phyloP scores from a whole-genome alignment of 495 filamentous ascomycete species.

The Amorphotheca resinae region DNA sequence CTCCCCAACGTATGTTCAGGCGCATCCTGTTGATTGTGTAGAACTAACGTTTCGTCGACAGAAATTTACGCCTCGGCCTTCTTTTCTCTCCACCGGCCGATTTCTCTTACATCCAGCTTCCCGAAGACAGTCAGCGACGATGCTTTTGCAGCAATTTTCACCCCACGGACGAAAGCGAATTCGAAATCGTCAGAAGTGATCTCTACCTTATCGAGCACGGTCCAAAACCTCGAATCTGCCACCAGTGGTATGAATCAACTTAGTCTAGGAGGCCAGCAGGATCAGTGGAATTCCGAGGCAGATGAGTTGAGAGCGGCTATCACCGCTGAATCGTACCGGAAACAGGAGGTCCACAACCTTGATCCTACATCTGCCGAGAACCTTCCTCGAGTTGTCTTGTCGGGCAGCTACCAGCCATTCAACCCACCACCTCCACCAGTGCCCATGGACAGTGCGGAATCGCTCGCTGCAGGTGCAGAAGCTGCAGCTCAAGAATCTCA shows the following conservation, averaged over 20 bases:
- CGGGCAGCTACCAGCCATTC: conserved; percentile 59
- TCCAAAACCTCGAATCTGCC: conserved; percentile 50
- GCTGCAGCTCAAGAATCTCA: conserved; percentile 23
- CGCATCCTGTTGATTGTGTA: conserved; percentile 1
- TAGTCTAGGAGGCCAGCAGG: conserved; percentile 13
- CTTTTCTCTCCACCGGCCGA: conserved; percentile 91
- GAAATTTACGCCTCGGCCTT: conserved; percentile 82
- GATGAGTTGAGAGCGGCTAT: conserved; percentile 36
- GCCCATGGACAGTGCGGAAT: conserved; percentile 36
- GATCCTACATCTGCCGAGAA: conserved; percentile 30
- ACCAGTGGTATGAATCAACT: conserved; percentile 4
- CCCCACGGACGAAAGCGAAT: conserved; percentile 37
- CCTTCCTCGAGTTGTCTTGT: conserved; percentile 27
- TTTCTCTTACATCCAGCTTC: conserved; percentile 71
- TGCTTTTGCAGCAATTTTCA: conserved; percentile 73
- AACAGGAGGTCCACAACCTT: conserved; percentile 38
- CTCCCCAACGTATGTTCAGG: conserved; percentile 44
- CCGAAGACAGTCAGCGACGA: conserved; percentile 58
- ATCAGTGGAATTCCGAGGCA: conserved; percentile 28
- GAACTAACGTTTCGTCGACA: conserved; percentile 28
- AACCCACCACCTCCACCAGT: conserved; percentile 62
- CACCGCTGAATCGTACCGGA: conserved; percentile 29
- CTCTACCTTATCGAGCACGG: conserved; percentile 60
- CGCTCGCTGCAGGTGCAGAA: conserved; percentile 23
- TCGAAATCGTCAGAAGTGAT: conserved; percentile 49